Percentiles rank a stretch among this genome's conserved stretches.
Conservation (phyloP, 441 rosid species). For the Syzygium malaccense region DNA sequence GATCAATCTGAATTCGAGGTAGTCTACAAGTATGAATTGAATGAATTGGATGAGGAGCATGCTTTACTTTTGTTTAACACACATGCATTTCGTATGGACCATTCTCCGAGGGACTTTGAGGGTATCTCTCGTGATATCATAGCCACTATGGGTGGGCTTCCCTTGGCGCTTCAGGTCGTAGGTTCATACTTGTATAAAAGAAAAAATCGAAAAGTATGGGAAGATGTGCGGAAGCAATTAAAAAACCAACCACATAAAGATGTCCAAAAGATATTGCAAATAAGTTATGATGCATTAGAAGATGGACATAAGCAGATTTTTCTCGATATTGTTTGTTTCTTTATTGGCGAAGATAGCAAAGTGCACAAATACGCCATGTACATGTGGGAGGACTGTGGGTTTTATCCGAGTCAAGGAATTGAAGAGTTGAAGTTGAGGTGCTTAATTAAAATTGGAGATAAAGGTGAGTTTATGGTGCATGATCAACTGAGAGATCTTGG, state of each 20-base stretch:
- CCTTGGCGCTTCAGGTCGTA: fast-evolving
- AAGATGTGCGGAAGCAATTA: fast-evolving
- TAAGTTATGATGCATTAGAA: neutral
- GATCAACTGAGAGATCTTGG: neutral
- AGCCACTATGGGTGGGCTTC: neutral
- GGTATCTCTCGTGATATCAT: fast-evolving
- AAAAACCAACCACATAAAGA: fast-evolving
- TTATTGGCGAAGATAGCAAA: fast-evolving
- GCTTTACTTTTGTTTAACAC: too few species aligned
- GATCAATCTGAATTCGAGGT: too few species aligned
- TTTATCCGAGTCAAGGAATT: neutral
- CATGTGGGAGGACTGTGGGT: neutral
- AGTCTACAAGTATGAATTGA: too few species aligned
- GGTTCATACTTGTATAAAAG: neutral
- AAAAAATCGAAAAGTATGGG: fast-evolving
- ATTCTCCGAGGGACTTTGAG: fast-evolving
- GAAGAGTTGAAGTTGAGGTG: neutral
- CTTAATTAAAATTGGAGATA: too few species aligned
- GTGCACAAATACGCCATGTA: too few species aligned
- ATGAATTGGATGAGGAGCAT: too few species aligned
- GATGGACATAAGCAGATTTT: neutral
- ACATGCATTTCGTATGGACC: neutral
- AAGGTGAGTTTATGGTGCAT: fast-evolving
- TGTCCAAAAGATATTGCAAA: neutral
- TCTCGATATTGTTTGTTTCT: neutral